Evolutionary conservation across 345 rosid genomes (phyloP), one percentile per base, ranked within the genome.

Genomic region (Ailanthus altissimus): DNA sequence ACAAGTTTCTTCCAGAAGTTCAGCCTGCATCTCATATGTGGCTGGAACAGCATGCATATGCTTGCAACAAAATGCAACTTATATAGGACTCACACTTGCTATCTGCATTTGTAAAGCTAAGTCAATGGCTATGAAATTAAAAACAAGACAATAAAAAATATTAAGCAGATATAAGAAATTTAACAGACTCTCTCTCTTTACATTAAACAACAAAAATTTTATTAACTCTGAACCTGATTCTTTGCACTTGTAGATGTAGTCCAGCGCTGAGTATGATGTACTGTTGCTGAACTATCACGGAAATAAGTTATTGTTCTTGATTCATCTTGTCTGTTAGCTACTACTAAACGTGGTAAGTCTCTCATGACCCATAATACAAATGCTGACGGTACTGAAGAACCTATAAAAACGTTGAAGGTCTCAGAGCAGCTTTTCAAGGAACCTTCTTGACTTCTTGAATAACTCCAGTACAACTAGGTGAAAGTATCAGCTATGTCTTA

Each of bases 371-470:
- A 88, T 70, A 90, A 81, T 61, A 90, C 74, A 69, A 85, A 85
- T n/a, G 90, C 85, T 15, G 94, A 90, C 47, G 94, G 94, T 23
- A 88, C 77, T 1, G 94, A 87, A 43, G 90, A 88, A 79, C 94
- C 94, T 90, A 76, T 16, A 28, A 77, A 69, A 70, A 36, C 68
- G 67, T 62, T 0, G 32, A 8, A 10, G 67, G 67, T 18, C 67
- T 62, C 67, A 62, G 21, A 16, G 2, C 7, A 62, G 45, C 21
- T 62, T 62, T 62, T 16, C 45, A 5, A 7, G 2, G 45, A 32
- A 62, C 10, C 45, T 16, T 62, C 67, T 62, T 16, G 45, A 36
- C 8, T 62, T 32, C 20, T 60, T 11, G 9, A 15, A 18, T 40
- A 32, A 62, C 5, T 18, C 45, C 0, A 12, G 3, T 36, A 2